Conservation (phyloP, 495 filamentous ascomycete genomes). For the Lasiosphaeria hispida region DNA sequence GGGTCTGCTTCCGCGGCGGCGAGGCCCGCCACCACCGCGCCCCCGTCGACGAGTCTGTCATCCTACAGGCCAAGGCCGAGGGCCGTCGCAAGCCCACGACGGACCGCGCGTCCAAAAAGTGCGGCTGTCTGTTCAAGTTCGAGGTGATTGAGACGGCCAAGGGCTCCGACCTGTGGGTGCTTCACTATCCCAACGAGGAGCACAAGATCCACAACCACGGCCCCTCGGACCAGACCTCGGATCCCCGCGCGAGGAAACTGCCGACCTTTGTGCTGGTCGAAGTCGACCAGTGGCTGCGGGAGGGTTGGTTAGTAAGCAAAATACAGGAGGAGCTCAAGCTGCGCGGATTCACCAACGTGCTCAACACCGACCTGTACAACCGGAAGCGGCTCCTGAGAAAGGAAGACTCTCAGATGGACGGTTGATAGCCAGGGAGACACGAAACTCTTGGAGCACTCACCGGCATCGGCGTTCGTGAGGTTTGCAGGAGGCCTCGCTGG, state of each 20-base stretch:
- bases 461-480: too few relatives aligned
- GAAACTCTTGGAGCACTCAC: neutral
- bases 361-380: constrained; percentile 39
- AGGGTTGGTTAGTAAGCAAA: constrained; percentile 35
- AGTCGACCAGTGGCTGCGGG: constrained; percentile 35
- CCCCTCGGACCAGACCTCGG: constrained; percentile 32
- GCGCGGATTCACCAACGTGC: constrained; percentile 34
- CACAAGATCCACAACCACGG: constrained; percentile 38
- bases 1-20: constrained; percentile 39
- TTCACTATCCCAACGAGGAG: constrained; percentile 38
- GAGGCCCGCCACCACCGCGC: constrained; percentile 35
- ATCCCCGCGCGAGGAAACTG: constrained; percentile 34
- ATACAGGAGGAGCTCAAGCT: constrained; percentile 36
- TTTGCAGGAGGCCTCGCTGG: too few relatives aligned
- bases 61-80: constrained; percentile 29
- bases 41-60: constrained; percentile 28
- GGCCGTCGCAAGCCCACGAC: constrained; percentile 37
- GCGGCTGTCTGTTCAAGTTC: constrained; percentile 38
- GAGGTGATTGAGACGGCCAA: constrained; percentile 35
- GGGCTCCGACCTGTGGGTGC: constrained; percentile 33
- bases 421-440: neutral
- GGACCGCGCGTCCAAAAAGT: constrained; percentile 36
- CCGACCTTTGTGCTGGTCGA: constrained; percentile 26
- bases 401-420: constrained; percentile 19
- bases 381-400: constrained; percentile 36